Evolutionary conservation across 169 alveolate genomes (phyloP).

Genomic region (Plasmodium gaboni): DNA sequence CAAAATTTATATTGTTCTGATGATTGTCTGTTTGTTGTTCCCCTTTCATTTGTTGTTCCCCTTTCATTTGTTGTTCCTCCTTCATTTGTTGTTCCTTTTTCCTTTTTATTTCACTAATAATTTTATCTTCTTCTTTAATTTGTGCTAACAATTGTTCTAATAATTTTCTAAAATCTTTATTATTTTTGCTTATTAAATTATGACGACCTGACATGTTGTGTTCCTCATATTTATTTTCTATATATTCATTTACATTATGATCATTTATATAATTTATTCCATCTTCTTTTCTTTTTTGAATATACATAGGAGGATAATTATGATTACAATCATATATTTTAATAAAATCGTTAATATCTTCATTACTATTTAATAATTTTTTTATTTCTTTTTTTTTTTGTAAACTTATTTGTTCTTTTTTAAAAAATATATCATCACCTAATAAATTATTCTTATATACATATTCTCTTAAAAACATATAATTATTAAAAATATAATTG

Average conservation of each 20-base stretch:
- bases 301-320: conserved; percentile 47
- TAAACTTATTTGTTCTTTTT: conserved; percentile 11
- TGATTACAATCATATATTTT: conserved; percentile 38
- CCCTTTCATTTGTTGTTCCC: background rate
- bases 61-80: background rate
- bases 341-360: conserved; percentile 34
- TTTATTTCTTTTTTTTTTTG: conserved; percentile 9
- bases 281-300: conserved; percentile 7
- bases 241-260: too few species aligned
- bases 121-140: conserved; percentile 35
- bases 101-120: background rate
- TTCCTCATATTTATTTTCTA: background rate
- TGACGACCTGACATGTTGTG: background rate
- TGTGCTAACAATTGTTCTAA: conserved; percentile 23
- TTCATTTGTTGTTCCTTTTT: background rate
- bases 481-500: conserved; percentile 53
- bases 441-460: conserved; percentile 36
- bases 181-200: conserved; percentile 5
- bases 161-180: conserved; percentile 17
- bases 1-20: conserved; percentile 18
- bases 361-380: conserved; percentile 20
- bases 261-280: background rate
- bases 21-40: background rate
- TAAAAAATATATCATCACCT: conserved; percentile 67
- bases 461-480: conserved; percentile 33